Conservation (phyloP, 805 yeast genomes). For the Millerozyma acaciae region DNA sequence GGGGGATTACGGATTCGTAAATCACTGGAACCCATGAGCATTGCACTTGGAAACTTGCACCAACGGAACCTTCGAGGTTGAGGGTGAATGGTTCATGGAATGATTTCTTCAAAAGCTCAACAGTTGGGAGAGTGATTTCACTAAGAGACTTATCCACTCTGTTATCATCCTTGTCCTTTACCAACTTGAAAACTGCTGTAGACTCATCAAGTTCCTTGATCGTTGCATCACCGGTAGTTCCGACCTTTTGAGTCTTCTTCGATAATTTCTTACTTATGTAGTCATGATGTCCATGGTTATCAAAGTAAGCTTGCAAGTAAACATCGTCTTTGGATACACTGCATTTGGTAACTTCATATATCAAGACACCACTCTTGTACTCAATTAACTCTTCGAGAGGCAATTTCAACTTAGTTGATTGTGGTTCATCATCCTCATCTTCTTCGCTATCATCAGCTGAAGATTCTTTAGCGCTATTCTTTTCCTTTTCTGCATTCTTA, state of each 20-base stretch:
- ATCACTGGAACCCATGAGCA: constrained; percentile 77
- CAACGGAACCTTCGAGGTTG: constrained; percentile 50
- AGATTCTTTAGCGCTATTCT: constrained; percentile 11
- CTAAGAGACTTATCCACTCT: constrained; percentile 57
- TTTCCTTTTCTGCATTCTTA: constrained; percentile 9
- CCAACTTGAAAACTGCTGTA: constrained; percentile 55
- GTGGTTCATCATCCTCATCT: constrained; percentile 31
- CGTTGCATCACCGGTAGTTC: constrained; percentile 63
- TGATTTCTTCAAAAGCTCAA: constrained; percentile 60
- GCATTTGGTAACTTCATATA: constrained; percentile 61
- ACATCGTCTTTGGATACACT: constrained; percentile 51
- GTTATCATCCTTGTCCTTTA: constrained; percentile 50
- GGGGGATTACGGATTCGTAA: constrained; percentile 55
- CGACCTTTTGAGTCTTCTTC: constrained; percentile 31
- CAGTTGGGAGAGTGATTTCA: constrained; percentile 62
- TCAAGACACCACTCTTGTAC: constrained; percentile 72
- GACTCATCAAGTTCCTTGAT: constrained; percentile 80
- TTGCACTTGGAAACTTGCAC: constrained; percentile 53
- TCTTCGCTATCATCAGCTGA: constrained; percentile 32
- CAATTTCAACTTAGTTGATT: constrained; percentile 40
- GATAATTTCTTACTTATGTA: constrained; percentile 54
- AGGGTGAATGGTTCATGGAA: constrained; percentile 58
- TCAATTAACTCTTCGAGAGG: constrained; percentile 54
- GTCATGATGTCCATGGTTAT: constrained; percentile 65
- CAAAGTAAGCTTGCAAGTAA: constrained; percentile 73